phyloP scores from a whole-genome alignment of 129 eudicot genomes.

The Tanacetum coccineum region DNA sequence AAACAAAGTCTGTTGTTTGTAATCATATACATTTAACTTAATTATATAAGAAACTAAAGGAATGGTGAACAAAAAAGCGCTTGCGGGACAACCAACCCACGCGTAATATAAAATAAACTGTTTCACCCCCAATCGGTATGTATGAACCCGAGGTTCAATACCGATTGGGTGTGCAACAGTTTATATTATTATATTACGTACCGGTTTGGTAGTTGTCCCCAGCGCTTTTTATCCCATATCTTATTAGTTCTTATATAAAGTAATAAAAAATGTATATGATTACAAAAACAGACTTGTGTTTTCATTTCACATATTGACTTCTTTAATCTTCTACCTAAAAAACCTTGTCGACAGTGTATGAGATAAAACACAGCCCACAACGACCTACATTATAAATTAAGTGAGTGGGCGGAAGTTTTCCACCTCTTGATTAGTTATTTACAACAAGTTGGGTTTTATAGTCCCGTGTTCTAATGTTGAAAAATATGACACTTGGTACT shows the following conservation, averaged over 20 bases:
- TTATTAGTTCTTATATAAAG: neutral
- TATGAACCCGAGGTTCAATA: neutral
- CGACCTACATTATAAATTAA: neutral
- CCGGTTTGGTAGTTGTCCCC: neutral
- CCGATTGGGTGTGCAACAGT: neutral
- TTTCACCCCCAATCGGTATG: neutral
- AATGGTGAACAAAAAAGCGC: neutral
- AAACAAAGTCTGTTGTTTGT: neutral
- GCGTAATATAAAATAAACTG: neutral
- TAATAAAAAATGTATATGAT: neutral
- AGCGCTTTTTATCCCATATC: neutral
- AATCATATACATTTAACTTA: neutral
- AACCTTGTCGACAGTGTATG: neutral
- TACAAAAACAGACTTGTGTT: neutral
- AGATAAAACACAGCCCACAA: neutral
- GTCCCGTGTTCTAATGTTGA: constrained; percentile 14
- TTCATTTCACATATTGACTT: neutral
- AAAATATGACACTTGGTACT: neutral
- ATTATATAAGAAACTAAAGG: neutral
- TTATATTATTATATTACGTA: neutral
- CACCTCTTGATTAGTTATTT: neutral
- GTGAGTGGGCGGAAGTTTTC: neutral
- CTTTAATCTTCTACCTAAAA: no score
- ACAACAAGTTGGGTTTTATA: constrained; percentile 8
- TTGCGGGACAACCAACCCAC: neutral